Evolutionary conservation across 1,139 yeast genomes (phyloP), one percentile per base, ranked within the genome.

Genomic region (Kodamaea plutei): DNA sequence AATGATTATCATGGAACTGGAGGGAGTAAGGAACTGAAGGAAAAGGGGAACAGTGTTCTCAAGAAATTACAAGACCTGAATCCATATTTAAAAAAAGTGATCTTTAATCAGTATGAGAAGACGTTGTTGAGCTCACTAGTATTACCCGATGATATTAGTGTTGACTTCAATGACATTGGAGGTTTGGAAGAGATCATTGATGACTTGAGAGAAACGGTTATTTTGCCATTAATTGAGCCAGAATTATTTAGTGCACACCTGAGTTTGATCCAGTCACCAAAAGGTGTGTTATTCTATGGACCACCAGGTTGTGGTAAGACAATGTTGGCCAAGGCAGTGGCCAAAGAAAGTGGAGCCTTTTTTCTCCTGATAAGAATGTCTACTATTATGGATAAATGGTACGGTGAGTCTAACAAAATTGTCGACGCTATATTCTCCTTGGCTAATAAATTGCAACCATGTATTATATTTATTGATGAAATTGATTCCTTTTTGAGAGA

Each of bases 221-320:
- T 91, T 29, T 79, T 84, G 46, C 98, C 98, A 1, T 64, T 91
- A 34, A 88, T 95, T 1, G 79, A 52, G 44, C 88, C 89, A 1
- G 79, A 73, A 22, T 53, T 82, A 30, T 81, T 79, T 48, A 62
- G 70, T 9, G 74, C 71, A 23, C 83, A 79, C 45, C 77, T 82
- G 38, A 56, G 76, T 21, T 64, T 91, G 34, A 66, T 83, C 20
- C 87, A 83, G 48, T 91, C 96, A 1, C 98, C 98, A 2, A 89
- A 87, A 50, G 98, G 98, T 16, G 96, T 91, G 2, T 62, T 91
- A 26, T 70, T 91, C 34, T 81, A 87, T 52, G 98, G 98, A 0
- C 97, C 98, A 2, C 97, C 98, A 0, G 97, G 98, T 0, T 91
- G 97, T 57, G 97, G 97, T 36, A 91, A 91, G 58, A 91, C 97